Percentiles rank a stretch among this genome's conserved stretches.
Evolutionary conservation across 768 basidiomycete genomes (phyloP).

Genomic region (Rhodotorula diobovata): DNA sequence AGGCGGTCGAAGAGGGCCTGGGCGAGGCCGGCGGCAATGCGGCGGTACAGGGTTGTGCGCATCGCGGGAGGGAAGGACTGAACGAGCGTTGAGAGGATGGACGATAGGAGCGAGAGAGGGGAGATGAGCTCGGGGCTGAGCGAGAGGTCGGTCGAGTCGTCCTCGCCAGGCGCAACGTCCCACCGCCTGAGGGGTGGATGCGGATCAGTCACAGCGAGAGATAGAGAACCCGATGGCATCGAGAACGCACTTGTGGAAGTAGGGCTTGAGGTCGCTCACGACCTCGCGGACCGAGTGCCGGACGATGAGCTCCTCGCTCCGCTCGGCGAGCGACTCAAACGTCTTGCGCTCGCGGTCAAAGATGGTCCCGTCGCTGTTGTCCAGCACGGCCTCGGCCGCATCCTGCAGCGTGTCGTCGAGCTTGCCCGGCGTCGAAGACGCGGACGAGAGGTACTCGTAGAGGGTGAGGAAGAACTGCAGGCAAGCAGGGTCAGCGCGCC

Average conservation of each 20-base stretch:
- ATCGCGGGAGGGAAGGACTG: slow-evolving; percentile 59
- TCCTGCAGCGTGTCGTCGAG: slow-evolving; percentile 13
- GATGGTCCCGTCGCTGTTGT: slow-evolving; percentile 47
- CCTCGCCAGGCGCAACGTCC: slow-evolving; percentile 36
- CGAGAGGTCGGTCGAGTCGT: slow-evolving; percentile 49
- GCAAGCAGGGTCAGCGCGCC: not conserved
- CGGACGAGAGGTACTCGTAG: slow-evolving; percentile 65
- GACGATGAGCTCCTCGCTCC: slow-evolving; percentile 84
- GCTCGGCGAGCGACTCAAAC: slow-evolving; percentile 59
- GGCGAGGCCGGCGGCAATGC: slow-evolving; percentile 63
- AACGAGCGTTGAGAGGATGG: slow-evolving; percentile 67
- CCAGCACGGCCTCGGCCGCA: slow-evolving; percentile 23
- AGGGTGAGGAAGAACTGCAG: slow-evolving; percentile 85
- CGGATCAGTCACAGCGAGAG: slow-evolving; percentile 44
- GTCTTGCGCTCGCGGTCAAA: slow-evolving; percentile 70
- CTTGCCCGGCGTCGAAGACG: slow-evolving; percentile 6
- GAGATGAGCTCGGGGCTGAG: slow-evolving; percentile 68
- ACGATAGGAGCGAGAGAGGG: slow-evolving; percentile 72
- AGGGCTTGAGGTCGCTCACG: slow-evolving; percentile 65
- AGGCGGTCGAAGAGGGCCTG: slow-evolving; percentile 78
- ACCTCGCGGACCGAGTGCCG: slow-evolving; percentile 78
- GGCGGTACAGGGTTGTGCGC: slow-evolving; percentile 66
- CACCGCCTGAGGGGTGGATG: slow-evolving; percentile 13
- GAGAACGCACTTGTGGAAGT: slow-evolving; percentile 60
- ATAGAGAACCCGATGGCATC: too few relatives aligned